Evolutionary conservation across 202 grass and related monocot genomes (phyloP).

Genomic region (Setaria viridis): DNA sequence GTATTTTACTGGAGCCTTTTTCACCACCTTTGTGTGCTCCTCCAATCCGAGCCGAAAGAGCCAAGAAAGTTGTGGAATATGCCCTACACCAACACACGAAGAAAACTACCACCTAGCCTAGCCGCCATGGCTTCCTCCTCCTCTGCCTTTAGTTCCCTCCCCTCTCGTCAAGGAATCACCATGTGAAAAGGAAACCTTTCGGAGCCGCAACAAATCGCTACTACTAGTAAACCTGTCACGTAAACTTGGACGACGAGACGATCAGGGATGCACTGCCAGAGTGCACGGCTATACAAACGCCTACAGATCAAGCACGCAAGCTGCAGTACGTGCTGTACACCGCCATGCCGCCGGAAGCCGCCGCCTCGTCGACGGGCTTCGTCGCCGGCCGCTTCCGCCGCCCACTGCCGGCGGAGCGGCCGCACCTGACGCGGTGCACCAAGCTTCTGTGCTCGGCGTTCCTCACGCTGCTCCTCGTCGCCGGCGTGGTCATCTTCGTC

Average conservation of each 20-base stretch:
- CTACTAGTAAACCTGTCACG: not conserved
- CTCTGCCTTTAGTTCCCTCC: constrained; percentile 29
- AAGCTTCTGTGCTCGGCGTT: constrained; percentile 73
- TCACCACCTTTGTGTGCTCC: constrained; percentile 10
- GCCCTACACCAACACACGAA: constrained; percentile 23
- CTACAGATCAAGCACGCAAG: not conserved
- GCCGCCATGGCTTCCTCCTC: constrained; percentile 24
- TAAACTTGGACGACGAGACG: not conserved
- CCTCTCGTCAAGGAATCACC: constrained; percentile 44
- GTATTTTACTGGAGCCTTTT: not conserved
- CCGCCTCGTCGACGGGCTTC: not conserved
- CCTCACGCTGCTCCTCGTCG: constrained; percentile 55
- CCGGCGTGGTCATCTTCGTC: constrained; percentile 74
- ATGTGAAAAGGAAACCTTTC: constrained; percentile 6
- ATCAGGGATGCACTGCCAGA: not conserved
- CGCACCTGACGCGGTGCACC: constrained; percentile 50
- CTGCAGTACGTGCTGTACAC: not conserved
- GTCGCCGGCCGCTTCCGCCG: not conserved
- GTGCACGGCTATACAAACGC: not conserved
- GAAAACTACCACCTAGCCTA: constrained; percentile 17
- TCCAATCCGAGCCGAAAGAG: constrained; percentile 20
- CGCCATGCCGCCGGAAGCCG: constrained; percentile 22
- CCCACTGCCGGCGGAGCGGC: constrained; percentile 32
- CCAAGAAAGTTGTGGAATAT: not conserved
- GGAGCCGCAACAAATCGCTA: not conserved